These are phyloP conservation scores for Beta vulgaris DNA, from an alignment of 148 eudicot species.

Conservation along the genomic window DNA sequence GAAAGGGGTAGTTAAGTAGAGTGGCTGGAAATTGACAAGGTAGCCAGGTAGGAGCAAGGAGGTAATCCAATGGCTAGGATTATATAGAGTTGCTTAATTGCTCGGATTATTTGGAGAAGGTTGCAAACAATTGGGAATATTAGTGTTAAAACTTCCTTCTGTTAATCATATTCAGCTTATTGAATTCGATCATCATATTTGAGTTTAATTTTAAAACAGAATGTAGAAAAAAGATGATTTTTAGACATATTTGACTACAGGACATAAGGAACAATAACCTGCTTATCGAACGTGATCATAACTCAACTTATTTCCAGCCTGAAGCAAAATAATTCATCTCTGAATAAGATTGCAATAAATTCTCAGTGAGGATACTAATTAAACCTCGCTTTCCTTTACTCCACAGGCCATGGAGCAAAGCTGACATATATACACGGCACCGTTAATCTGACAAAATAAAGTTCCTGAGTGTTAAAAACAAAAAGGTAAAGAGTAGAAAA, in stretches of 20 bases:
- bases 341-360: background rate
- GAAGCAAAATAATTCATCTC: background rate
- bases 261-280: background rate
- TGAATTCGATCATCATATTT: no score
- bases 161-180: no score
- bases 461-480: background rate
- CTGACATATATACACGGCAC: conserved; percentile 28
- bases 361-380: background rate
- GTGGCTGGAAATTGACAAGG: no score
- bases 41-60: no score
- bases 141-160: no score
- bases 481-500: background rate
- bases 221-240: background rate
- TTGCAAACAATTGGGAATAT: no score
- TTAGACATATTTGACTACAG: background rate
- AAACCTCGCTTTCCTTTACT: background rate
- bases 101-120: no score
- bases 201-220: no score
- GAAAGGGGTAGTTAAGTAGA: no score
- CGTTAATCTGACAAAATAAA: conserved; percentile 5
- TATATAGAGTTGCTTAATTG: no score
- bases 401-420: background rate
- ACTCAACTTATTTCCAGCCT: background rate
- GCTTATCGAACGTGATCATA: background rate
- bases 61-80: no score